Evolutionary conservation across 257 asterid species (phyloP).

Genomic region (Nemophila menziesii): DNA sequence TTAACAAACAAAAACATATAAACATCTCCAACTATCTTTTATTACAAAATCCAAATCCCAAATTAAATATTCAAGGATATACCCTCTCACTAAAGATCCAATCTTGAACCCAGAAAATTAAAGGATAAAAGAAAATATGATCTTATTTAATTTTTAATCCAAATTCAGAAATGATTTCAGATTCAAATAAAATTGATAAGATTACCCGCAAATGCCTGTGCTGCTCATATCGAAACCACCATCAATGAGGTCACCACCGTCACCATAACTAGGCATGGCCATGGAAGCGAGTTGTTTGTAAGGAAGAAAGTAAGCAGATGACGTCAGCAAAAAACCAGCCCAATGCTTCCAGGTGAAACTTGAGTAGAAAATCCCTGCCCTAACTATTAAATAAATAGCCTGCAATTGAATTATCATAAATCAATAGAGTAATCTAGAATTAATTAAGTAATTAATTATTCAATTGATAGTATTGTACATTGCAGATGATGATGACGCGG

Average conservation of each 20-base stretch:
- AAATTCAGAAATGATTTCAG: no score
- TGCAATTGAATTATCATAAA: conserved; percentile 13
- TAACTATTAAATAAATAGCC: conserved; percentile 55
- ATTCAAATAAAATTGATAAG: not conserved
- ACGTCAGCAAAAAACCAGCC: conserved; percentile 55
- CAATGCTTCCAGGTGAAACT: conserved; percentile 84
- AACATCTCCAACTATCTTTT: not conserved
- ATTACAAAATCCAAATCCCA: not conserved
- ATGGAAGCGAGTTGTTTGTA: conserved; percentile 73
- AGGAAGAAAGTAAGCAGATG: conserved; percentile 63
- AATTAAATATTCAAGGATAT: not conserved
- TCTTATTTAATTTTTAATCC: not conserved
- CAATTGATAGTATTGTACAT: conserved; percentile 24
- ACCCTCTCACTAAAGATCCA: not conserved
- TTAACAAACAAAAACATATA: not conserved
- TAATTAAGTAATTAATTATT: not conserved
- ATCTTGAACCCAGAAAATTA: not conserved
- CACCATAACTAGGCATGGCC: conserved; percentile 62
- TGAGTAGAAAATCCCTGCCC: conserved; percentile 68
- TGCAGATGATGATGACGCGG: conserved; percentile 55
- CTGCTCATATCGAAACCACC: conserved; percentile 96
- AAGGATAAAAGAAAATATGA: not conserved
- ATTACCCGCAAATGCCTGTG: conserved; percentile 88
- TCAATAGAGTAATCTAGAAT: not conserved
- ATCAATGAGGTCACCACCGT: conserved; percentile 68